These are phyloP conservation scores for Yarrowia galli DNA, from an alignment of 1,139 yeast genomes.

Conservation along the genomic window DNA sequence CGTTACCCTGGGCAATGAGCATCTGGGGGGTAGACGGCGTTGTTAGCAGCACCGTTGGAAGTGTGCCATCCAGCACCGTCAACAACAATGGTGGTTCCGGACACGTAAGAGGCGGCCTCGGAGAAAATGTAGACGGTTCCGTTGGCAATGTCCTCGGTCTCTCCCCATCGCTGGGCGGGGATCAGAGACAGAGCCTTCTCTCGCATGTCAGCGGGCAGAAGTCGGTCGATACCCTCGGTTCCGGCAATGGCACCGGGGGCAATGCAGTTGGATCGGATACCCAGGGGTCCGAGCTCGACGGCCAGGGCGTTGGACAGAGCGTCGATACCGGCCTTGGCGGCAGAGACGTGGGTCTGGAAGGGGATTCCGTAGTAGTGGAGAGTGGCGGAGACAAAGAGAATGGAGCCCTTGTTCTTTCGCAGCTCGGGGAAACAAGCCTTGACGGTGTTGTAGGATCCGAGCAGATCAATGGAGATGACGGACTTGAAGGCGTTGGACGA, in stretches of 20 bases:
- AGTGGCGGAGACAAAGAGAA: slow-evolving; percentile 85
- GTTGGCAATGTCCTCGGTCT: slow-evolving; percentile 82
- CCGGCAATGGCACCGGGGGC: slow-evolving; percentile 88
- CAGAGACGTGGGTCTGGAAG: slow-evolving; percentile 84
- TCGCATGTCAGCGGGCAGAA: slow-evolving; percentile 55
- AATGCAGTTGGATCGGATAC: slow-evolving; percentile 78
- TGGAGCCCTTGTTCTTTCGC: slow-evolving; percentile 65
- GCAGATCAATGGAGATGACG: slow-evolving; percentile 80
- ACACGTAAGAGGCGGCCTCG: slow-evolving; percentile 77
- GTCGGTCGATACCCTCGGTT: slow-evolving; percentile 79
- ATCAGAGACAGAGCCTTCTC: slow-evolving; percentile 56
- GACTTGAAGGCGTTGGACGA: slow-evolving; percentile 87
- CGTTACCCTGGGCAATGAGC: slow-evolving; percentile 38
- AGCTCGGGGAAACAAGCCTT: slow-evolving; percentile 79
- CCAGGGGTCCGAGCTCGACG: slow-evolving; percentile 87
- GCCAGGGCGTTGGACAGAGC: slow-evolving; percentile 83
- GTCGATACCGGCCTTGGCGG: slow-evolving; percentile 94
- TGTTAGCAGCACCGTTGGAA: slow-evolving; percentile 52
- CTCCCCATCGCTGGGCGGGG: slow-evolving; percentile 82
- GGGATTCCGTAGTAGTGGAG: slow-evolving; percentile 88
- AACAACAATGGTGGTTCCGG: slow-evolving; percentile 80
- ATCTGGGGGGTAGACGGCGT: slow-evolving; percentile 38
- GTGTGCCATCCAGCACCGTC: slow-evolving; percentile 94
- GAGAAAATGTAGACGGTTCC: slow-evolving; percentile 85
- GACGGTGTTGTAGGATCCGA: slow-evolving; percentile 86